Evolutionary conservation across 768 basidiomycete genomes (phyloP).

Genomic region (Collybiopsis confluens): DNA sequence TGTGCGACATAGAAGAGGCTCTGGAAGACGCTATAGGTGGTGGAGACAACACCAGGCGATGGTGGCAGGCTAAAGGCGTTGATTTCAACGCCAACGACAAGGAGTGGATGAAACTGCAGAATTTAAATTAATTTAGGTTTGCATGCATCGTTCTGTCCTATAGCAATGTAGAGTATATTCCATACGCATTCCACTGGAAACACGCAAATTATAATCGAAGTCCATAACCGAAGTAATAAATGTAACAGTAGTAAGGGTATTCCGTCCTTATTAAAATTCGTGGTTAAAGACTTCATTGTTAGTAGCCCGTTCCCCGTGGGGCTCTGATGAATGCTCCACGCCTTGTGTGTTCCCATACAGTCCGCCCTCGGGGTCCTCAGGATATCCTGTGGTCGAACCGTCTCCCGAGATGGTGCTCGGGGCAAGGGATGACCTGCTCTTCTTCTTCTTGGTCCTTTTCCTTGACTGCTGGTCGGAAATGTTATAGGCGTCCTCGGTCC

Average conservation of each 20-base stretch:
- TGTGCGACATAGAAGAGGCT: conserved; percentile 91
- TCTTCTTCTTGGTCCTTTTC: conserved; percentile 66
- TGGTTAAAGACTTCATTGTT: conserved; percentile 59
- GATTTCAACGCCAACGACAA: conserved; percentile 81
- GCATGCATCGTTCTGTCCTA: conserved; percentile 42
- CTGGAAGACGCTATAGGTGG: conserved; percentile 82
- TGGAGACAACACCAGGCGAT: conserved; percentile 68
- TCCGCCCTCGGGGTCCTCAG: conserved; percentile 73
- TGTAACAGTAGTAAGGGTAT: no score
- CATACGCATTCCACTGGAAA: conserved; percentile 92
- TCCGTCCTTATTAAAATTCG: conserved; percentile 52
- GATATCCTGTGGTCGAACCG: conserved; percentile 46
- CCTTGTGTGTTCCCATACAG: conserved; percentile 44
- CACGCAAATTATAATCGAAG: conserved; percentile 61
- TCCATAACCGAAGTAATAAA: no score
- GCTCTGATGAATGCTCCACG: not conserved
- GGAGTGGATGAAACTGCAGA: conserved; percentile 85
- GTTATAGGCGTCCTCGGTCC: conserved; percentile 81
- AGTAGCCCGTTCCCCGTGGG: conserved; percentile 21
- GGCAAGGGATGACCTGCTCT: conserved; percentile 39
- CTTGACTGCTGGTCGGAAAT: conserved; percentile 39
- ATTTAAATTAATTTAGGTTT: conserved; percentile 47
- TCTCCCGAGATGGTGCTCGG: conserved; percentile 31
- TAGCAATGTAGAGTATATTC: conserved; percentile 86
- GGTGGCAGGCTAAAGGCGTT: conserved; percentile 81